These are phyloP conservation scores for Claviceps arundinis DNA, from an alignment of 2,329 filamentous ascomycete genomes.

Conservation along the genomic window DNA sequence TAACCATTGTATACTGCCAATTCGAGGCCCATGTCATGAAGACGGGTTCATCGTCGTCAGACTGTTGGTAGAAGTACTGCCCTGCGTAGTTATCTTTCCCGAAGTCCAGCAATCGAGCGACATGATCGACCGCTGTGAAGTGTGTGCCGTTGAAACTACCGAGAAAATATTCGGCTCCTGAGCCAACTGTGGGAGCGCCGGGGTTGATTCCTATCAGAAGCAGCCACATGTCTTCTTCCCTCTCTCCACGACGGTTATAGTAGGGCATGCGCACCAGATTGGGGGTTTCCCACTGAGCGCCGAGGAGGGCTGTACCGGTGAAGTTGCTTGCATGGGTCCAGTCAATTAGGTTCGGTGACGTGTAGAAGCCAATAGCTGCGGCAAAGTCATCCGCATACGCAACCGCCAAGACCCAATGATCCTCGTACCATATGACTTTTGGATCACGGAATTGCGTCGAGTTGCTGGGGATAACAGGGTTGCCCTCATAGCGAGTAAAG, in stretches of 20 bases:
- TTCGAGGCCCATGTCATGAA: constrained; percentile 21
- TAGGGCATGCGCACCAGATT: constrained; percentile 26
- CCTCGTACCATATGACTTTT: constrained; percentile 45
- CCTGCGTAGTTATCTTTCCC: too few species aligned
- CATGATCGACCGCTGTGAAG: too few species aligned
- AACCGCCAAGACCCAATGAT: constrained; percentile 16
- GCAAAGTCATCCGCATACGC: constrained; percentile 38
- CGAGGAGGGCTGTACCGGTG: constrained; percentile 36
- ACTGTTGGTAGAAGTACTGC: too few species aligned
- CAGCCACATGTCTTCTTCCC: constrained; percentile 17
- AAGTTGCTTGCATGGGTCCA: constrained; percentile 39
- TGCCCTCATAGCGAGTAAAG: constrained; percentile 41
- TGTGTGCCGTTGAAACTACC: too few species aligned
- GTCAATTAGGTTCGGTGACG: constrained; percentile 23
- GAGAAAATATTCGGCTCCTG: constrained; percentile 38
- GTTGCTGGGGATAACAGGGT: constrained; percentile 45
- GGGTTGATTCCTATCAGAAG: constrained; percentile 43
- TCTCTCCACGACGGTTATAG: too few species aligned
- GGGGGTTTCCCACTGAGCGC: constrained; percentile 48
- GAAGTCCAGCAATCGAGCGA: too few species aligned
- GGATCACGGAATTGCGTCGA: constrained; percentile 50
- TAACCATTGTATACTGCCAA: constrained; percentile 18
- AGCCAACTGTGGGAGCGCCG: constrained; percentile 42
- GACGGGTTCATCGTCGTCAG: too few species aligned
- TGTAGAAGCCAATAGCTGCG: constrained; percentile 39